Base-by-base conservation (phyloP, 495 filamentous ascomycete species). In the Choiromyces venosus region DNA sequence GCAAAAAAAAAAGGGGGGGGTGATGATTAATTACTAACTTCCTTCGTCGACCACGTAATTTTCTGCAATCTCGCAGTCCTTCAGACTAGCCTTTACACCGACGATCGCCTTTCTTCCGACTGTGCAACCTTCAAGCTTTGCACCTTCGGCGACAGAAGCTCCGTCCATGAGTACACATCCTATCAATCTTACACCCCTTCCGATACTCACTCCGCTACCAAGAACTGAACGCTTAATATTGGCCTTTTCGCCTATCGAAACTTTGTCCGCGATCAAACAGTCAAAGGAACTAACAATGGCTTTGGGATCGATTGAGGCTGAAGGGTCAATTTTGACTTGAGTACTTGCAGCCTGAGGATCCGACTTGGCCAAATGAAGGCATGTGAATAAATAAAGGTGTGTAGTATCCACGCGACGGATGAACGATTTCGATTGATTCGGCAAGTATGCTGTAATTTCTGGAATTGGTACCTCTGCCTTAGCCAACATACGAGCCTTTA, bases 151-250 rank as follows among this genome's bases (percentile, higher is more conserved):
- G 6, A 99, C 88, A 5, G 91, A 88, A 5, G 90, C 93, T 12
- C 92, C 92, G 71, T 97, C 93, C 92, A 99, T 96, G 39, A 99
- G 82, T 38, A 98, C 81, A 82, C 94, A 97, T 69, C 92, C 87
- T 52, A 87, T 88, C 68, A 99, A 80, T 73, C 91, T 88, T n/a
- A 89, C 93, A 40, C 92, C 92, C 74, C 87, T 87, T 70, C 88
- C 88, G 73, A 98, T 96, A 70, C 91, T 88, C 83, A 91, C 93
- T 79, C 92, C 92, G 12, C 92, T 87, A 39, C 95, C 95, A 42
- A 99, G 88, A 39, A 97, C 92, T 70, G 85, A 89, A 81, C 95
- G 92, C 80, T 96, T 97, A 82, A 98, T 91, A n/a, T 91, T 89
- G 38, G 86, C 86, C 79, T 91, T 92, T 73, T 92, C 89, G 74